phyloP scores from a whole-genome alignment of 2,329 filamentous ascomycete genomes.

The Hymenoscyphus occultus region DNA sequence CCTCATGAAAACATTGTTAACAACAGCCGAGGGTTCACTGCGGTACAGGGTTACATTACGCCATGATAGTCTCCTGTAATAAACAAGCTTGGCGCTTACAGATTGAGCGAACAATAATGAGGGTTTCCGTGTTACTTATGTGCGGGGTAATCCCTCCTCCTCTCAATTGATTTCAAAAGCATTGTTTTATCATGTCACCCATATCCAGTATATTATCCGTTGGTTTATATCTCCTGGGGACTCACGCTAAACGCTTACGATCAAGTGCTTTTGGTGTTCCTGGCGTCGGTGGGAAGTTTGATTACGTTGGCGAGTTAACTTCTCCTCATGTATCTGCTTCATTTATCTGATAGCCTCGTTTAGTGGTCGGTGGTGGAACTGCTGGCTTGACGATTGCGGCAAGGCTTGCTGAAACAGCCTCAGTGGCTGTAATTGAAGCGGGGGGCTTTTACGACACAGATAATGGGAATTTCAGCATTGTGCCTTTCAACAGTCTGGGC shows the following conservation, averaged over 20 bases:
- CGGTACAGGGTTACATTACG: no score
- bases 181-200: no score
- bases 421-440: constrained; percentile 24
- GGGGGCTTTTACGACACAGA: constrained; percentile 23
- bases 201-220: not conserved
- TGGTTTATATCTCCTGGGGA: not conserved
- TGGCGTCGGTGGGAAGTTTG: constrained; percentile 32
- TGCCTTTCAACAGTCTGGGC: constrained; percentile 42
- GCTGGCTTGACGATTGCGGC: constrained; percentile 19
- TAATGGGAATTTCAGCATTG: constrained; percentile 14
- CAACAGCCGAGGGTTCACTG: no score
- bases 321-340: not conserved
- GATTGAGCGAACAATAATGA: no score
- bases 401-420: constrained; percentile 15
- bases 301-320: constrained; percentile 37
- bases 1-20: no score
- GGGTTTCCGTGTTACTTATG: no score
- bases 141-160: no score
- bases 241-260: constrained; percentile 2
- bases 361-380: constrained; percentile 21
- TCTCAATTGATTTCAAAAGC: no score
- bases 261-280: constrained; percentile 24
- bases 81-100: no score
- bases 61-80: no score
- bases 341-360: constrained; percentile 44